These are phyloP conservation scores for Grosmannia clavigera DNA, from an alignment of 2,329 filamentous ascomycete species.

Conservation along the genomic window DNA sequence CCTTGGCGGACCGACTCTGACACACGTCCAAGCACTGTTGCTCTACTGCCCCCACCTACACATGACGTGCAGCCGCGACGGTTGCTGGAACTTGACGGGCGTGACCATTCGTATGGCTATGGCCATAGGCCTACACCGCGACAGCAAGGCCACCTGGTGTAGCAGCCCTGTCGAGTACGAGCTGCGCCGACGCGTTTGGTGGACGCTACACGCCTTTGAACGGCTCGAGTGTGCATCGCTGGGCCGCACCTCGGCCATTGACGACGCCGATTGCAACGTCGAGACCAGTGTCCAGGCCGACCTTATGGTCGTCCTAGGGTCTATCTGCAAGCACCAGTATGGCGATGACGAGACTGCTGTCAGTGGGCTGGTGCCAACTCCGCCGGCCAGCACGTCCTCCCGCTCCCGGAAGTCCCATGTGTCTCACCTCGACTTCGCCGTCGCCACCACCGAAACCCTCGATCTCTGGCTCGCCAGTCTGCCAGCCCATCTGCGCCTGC, in stretches of 20 bases:
- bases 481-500: conserved; percentile 9
- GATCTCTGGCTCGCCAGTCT: conserved; percentile 7
- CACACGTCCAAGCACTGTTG: conserved; percentile 12
- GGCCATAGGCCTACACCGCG: conserved; percentile 12
- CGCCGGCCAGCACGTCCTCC: too few species aligned
- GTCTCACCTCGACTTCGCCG: conserved; percentile 2
- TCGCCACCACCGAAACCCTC: conserved; percentile 4
- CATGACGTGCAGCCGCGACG: conserved; percentile 10
- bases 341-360: neutral
- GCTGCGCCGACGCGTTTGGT: conserved; percentile 19
- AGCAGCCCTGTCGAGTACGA: conserved; percentile 20
- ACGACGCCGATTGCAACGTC: conserved; percentile 18
- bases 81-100: conserved; percentile 14
- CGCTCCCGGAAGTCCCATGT: too few species aligned
- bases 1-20: conserved; percentile 9
- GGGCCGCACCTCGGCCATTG: conserved; percentile 19
- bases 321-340: conserved; percentile 19
- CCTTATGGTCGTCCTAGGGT: conserved; percentile 15
- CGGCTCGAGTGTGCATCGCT: conserved; percentile 20
- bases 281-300: conserved; percentile 13
- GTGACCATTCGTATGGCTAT: conserved; percentile 11
- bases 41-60: conserved; percentile 13
- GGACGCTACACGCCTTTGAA: conserved; percentile 21
- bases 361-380: neutral
- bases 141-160: conserved; percentile 2